Evolutionary conservation across 2,329 filamentous ascomycete species (phyloP), one percentile per base, ranked within the genome.

Genomic region (Fusarium anguioides): DNA sequence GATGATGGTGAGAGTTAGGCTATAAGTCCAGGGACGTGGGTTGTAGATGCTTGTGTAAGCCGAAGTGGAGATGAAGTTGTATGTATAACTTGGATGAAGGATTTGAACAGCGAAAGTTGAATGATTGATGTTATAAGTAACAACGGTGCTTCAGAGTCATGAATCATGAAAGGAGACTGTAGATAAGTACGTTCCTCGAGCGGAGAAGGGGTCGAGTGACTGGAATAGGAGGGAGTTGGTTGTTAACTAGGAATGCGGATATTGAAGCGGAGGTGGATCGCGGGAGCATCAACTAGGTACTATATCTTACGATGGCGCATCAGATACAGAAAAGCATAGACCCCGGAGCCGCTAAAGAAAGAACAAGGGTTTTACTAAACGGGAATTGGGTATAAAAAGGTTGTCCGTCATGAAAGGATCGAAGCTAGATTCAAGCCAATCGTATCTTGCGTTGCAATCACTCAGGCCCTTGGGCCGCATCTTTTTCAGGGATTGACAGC

Each of bases 271-370:
- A 53, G 50, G 66, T 64, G 66, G 49, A 69, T 69, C 46, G 57
- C 62, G 42, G 57, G 57, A 60, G 47, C 42, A 68, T 68, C 55
- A 37, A 62, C 51, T 52, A 53, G 26, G 26, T 27, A n/a, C n/a
- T n/a, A 46, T 47, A 58, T 69, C 52, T 68, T 69, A 69, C 64
- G 66, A 69, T 69, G 44, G 50, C 53, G 62, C 39, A 47, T 69
- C 36, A 45, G 36, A 42, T 27, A 42, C 20, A 21, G 27, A n/a
- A n/a, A n/a, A 36, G 29, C 49, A 67, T 46, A 59, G 51, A 39
- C 59, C 62, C 53, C 53, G 21, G 26, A 59, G 35, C 27, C 18
- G 45, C 27, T 59, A 45, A 55, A 60, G 45, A 36, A 42, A 50
- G 15, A 23, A 48, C n/a, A n/a, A n/a, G n/a, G 37, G 48, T 17